phyloP scores from a whole-genome alignment of 371 early-diverging fungal genomes.

The Apophysomyces sp. region DNA sequence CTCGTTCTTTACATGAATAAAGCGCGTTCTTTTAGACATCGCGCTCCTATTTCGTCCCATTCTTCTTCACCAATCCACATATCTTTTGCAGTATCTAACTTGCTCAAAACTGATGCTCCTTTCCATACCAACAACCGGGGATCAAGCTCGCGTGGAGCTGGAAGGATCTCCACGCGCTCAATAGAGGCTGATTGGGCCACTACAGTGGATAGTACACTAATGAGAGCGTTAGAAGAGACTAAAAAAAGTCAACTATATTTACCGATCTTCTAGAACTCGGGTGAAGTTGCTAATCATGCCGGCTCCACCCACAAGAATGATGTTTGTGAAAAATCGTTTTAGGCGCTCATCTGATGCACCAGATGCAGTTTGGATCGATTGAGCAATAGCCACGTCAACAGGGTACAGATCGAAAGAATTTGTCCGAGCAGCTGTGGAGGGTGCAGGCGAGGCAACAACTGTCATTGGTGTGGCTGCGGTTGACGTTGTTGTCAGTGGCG shows the following conservation, averaged over 20 bases:
- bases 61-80: slow-evolving; percentile 77
- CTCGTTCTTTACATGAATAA: slow-evolving; percentile 54
- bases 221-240: not conserved
- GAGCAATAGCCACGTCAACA: slow-evolving; percentile 80
- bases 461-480: slow-evolving; percentile 2
- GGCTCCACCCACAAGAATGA: slow-evolving; percentile 88
- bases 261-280: slow-evolving; percentile 70
- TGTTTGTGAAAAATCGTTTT: slow-evolving; percentile 70
- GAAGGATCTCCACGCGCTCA: slow-evolving; percentile 73
- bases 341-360: slow-evolving; percentile 72
- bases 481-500: not conserved
- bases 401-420: slow-evolving; percentile 37
- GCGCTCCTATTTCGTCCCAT: slow-evolving; percentile 74
- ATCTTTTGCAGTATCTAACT: slow-evolving; percentile 77
- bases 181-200: slow-evolving; percentile 45
- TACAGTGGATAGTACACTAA: slow-evolving; percentile 35
- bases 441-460: not conserved
- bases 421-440: not conserved
- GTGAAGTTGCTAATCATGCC: slow-evolving; percentile 72
- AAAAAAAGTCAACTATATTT: slow-evolving; percentile 9
- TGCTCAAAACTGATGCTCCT: slow-evolving; percentile 80
- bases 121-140: slow-evolving; percentile 89
- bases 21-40: slow-evolving; percentile 67
- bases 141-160: slow-evolving; percentile 85
- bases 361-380: slow-evolving; percentile 61